These are phyloP conservation scores for Podila clonocystis DNA, from an alignment of 192 early-diverging fungal genomes.

Conservation along the genomic window DNA sequence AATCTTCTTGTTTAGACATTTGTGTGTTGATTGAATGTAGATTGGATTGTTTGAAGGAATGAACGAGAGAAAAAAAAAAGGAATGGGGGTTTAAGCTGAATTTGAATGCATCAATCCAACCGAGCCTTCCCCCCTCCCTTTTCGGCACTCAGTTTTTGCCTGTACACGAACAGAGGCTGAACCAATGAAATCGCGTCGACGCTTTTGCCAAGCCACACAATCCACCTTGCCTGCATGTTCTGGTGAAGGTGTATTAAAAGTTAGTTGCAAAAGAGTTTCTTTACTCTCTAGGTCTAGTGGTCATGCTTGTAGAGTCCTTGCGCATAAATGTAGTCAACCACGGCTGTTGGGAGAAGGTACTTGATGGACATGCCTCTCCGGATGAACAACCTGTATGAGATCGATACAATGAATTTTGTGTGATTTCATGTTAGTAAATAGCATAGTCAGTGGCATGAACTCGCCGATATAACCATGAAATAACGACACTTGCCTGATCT, in stretches of 20 bases:
- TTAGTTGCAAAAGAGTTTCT: no score
- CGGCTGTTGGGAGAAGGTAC: constrained; percentile 91
- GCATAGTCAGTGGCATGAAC: not conserved
- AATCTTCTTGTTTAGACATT: constrained; percentile 49
- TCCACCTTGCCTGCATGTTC: no score
- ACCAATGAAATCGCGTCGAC: no score
- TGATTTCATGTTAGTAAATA: not conserved
- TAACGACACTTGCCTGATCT: constrained; percentile 76
- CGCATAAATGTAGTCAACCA: constrained; percentile 89
- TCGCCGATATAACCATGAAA: not conserved
- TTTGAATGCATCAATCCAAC: no score
- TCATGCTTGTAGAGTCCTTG: constrained; percentile 74
- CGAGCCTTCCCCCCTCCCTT: no score
- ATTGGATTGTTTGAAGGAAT: not conserved
- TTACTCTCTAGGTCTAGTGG: constrained; percentile 1
- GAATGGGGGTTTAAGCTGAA: no score
- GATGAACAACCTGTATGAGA: constrained; percentile 79
- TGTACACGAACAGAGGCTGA: no score
- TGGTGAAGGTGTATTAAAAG: no score
- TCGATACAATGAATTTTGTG: constrained; percentile 1
- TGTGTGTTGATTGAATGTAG: not conserved
- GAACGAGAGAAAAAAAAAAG: no score
- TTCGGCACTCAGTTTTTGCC: no score
- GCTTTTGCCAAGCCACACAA: no score
- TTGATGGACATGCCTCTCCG: constrained; percentile 94